Conservation (phyloP, 441 rosid genomes). For the Syzygium syzygioides region DNA sequence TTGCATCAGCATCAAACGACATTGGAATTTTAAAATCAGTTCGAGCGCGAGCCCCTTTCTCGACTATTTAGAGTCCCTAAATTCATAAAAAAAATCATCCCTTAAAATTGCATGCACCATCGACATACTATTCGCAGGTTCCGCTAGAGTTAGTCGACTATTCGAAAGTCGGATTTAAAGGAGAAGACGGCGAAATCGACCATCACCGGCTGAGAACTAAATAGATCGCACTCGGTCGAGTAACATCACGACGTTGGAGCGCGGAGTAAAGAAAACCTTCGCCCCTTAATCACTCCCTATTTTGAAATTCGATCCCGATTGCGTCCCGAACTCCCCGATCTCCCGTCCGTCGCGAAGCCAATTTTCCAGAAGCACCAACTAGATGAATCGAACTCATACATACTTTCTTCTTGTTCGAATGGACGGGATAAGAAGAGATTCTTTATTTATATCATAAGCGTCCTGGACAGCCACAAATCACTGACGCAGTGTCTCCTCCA, state of each 20-base stretch:
- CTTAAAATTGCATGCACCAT: not conserved
- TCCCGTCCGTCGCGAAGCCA: not conserved
- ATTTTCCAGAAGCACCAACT: not conserved
- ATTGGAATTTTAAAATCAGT: not conserved
- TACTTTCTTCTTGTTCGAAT: too few species aligned
- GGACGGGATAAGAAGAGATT: not conserved
- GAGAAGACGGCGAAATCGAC: too few species aligned
- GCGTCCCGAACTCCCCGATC: not conserved
- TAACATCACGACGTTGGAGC: too few species aligned
- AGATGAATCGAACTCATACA: not conserved
- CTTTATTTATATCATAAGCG: not conserved
- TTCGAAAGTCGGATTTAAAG: too few species aligned
- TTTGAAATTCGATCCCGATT: not conserved
- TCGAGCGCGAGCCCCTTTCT: not conserved
- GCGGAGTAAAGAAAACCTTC: too few species aligned
- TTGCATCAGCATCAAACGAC: not conserved
- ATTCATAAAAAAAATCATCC: not conserved
- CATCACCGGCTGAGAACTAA: too few species aligned
- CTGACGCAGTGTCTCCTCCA: too few species aligned
- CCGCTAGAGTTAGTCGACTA: not conserved
- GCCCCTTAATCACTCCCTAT: not conserved
- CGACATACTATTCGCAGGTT: not conserved
- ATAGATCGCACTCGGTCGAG: too few species aligned
- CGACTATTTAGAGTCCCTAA: not conserved
- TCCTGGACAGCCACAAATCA: not conserved